Conservation (phyloP, 768 basidiomycete species). For the Russula sp. region DNA sequence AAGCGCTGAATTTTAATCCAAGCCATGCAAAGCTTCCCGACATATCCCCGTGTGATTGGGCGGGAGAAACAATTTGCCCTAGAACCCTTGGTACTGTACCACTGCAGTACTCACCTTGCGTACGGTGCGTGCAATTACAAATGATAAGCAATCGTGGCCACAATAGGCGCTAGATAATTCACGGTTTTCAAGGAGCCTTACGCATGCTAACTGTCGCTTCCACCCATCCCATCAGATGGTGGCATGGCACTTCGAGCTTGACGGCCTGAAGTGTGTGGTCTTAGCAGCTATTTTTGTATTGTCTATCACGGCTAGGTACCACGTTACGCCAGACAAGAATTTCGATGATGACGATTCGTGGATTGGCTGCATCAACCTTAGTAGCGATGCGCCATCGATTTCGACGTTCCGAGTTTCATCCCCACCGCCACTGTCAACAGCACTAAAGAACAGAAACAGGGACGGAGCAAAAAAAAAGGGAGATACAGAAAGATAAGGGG, state of each 20-base stretch:
- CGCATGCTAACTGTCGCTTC: not conserved
- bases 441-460: not conserved
- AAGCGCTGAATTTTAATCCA: too few relatives aligned
- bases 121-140: not conserved
- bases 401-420: not conserved
- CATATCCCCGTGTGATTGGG: too few relatives aligned
- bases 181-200: not conserved
- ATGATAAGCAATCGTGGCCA: not conserved
- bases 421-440: not conserved
- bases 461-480: not conserved
- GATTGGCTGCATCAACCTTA: not conserved
- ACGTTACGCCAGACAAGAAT: not conserved
- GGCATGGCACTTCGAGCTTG: not conserved
- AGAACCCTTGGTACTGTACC: too few relatives aligned
- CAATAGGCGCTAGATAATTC: not conserved
- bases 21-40: too few relatives aligned
- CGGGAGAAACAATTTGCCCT: too few relatives aligned
- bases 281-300: not conserved
- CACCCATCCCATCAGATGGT: constrained; percentile 4
- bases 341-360: not conserved
- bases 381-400: not conserved
- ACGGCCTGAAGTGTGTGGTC: not conserved
- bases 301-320: not conserved
- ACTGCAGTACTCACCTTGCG: not conserved
- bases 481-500: not conserved